A percentile compares a stretch with the other conserved stretches of the same genome.
These are phyloP conservation scores for Dissophora ornata DNA, from an alignment of 192 early-diverging fungal species.

Conservation along the genomic window DNA sequence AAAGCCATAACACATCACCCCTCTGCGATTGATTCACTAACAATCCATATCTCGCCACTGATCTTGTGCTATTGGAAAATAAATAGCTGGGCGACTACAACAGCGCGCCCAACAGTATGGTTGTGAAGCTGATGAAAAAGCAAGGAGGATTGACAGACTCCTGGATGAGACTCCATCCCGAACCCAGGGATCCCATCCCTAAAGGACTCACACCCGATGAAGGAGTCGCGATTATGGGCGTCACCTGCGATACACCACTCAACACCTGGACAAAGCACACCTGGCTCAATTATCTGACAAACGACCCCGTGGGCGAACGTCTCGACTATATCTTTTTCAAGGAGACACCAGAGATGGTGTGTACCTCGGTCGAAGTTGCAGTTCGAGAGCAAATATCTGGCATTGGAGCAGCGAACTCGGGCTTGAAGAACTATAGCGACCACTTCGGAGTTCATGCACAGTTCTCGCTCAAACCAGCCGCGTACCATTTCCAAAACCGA, in stretches of 20 bases:
- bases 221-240: constrained; percentile 59
- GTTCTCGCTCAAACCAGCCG: constrained; percentile 50
- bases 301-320: constrained; percentile 55
- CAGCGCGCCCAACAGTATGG: constrained; percentile 56
- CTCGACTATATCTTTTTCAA: constrained; percentile 67
- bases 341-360: constrained; percentile 55
- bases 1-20: too few species aligned
- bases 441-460: constrained; percentile 65
- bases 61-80: too few species aligned
- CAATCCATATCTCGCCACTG: too few species aligned
- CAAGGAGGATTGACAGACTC: constrained; percentile 65
- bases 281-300: constrained; percentile 46
- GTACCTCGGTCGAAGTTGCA: constrained; percentile 40
- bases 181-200: constrained; percentile 36
- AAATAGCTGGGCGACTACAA: constrained; percentile 68
- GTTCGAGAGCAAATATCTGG: constrained; percentile 43
- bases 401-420: constrained; percentile 22
- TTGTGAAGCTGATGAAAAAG: constrained; percentile 55
- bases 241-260: constrained; percentile 65
- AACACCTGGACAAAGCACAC: constrained; percentile 63
- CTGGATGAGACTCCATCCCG: constrained; percentile 55
- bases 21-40: too few species aligned
- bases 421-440: constrained; percentile 56
- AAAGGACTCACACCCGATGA: constrained; percentile 43
- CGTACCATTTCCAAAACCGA: constrained; percentile 36